Conservation (phyloP, 164 flowering plant species). For the Macadamia integrifolia region DNA sequence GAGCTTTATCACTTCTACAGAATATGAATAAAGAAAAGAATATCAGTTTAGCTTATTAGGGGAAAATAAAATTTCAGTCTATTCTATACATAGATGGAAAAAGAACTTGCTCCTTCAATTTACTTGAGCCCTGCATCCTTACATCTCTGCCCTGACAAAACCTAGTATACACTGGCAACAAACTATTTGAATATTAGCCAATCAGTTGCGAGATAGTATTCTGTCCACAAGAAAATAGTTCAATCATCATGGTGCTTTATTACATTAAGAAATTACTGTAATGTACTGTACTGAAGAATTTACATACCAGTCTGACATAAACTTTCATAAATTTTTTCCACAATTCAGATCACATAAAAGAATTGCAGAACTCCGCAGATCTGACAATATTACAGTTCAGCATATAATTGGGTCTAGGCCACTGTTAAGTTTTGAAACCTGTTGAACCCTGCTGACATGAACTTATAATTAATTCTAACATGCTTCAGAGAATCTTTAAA, state of each 20-base stretch:
- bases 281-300: too few species aligned
- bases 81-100: background rate
- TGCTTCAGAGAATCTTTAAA: background rate
- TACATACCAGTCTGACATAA: background rate
- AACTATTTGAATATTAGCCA: too few species aligned
- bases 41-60: background rate
- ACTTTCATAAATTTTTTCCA: background rate
- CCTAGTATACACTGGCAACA: too few species aligned
- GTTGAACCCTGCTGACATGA: conserved; percentile 23
- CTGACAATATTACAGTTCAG: conserved; percentile 9
- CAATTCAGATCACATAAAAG: background rate
- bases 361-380: background rate
- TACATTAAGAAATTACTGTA: too few species aligned
- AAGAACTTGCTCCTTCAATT: too few species aligned
- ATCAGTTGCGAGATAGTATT: background rate
- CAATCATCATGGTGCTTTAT: background rate
- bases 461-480: conserved; percentile 12
- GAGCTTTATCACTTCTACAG: background rate
- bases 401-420: conserved; percentile 35
- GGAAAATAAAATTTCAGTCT: background rate
- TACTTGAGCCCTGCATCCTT: too few species aligned
- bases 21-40: background rate
- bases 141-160: too few species aligned
- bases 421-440: conserved; percentile 24
- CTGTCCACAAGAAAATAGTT: too few species aligned